Evolutionary conservation across 345 rosid species (phyloP).

Genomic region (Euclidium syriacum): DNA sequence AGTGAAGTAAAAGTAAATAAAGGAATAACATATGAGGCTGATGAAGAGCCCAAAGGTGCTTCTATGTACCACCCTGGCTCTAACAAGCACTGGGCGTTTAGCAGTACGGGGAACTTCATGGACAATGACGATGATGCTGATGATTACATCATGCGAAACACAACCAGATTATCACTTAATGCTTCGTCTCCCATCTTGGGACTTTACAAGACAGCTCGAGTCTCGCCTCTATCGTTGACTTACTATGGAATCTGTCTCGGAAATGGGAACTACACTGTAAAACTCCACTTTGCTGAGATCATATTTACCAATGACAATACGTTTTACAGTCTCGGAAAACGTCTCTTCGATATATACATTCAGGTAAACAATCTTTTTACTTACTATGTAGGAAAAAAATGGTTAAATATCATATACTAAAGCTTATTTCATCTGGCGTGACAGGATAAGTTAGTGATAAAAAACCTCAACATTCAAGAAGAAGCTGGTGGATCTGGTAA

Average conservation of each 20-base stretch:
- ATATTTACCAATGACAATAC: constrained; percentile 48
- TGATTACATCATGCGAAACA: constrained; percentile 43
- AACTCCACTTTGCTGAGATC: constrained; percentile 87
- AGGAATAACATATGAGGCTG: constrained; percentile 45
- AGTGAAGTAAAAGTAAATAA: constrained; percentile 28
- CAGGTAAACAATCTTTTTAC: constrained; percentile 44
- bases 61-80: constrained; percentile 38
- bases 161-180: constrained; percentile 42
- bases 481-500: constrained; percentile 58
- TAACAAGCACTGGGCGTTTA: constrained; percentile 61
- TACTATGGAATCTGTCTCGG: constrained; percentile 79
- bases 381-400: background rate
- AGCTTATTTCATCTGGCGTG: background rate
- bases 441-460: constrained; percentile 50
- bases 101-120: constrained; percentile 93
- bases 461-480: constrained; percentile 53
- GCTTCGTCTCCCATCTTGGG: constrained; percentile 29
- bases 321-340: constrained; percentile 56
- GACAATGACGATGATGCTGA: constrained; percentile 62
- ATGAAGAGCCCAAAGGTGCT: constrained; percentile 62
- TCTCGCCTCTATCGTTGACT: constrained; percentile 71
- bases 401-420: background rate
- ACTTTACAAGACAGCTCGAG: constrained; percentile 63
- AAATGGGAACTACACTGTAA: constrained; percentile 70
- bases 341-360: constrained; percentile 68